A percentile compares a stretch with the other conserved stretches of the same genome.
These are phyloP conservation scores for Exutisphaerella laricina DNA, from an alignment of 2,329 filamentous ascomycete genomes.

Conservation along the genomic window DNA sequence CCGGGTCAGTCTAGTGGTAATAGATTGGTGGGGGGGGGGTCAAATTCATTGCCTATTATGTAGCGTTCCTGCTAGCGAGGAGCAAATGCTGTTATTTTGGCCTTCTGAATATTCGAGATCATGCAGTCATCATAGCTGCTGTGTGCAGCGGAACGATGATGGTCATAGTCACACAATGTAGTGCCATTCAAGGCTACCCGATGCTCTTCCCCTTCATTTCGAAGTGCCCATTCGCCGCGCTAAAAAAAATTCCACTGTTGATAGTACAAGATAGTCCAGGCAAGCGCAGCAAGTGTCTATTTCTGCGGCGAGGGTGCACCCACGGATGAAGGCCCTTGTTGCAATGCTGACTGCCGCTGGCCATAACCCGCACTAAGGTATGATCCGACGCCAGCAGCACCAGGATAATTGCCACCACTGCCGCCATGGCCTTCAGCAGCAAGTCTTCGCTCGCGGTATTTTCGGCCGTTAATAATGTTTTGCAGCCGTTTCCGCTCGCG, in stretches of 20 bases:
- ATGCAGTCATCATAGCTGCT: not conserved
- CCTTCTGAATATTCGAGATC: not conserved
- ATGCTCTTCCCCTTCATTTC: too few species aligned
- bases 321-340: not conserved
- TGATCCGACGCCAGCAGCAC: conserved; percentile 29
- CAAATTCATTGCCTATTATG: not conserved
- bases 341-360: conserved; percentile 12
- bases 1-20: too few species aligned
- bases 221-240: not conserved
- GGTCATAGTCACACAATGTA: too few species aligned
- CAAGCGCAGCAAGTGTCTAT: not conserved
- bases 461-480: conserved; percentile 38
- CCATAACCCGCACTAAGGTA: conserved; percentile 27
- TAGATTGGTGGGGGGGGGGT: too few species aligned
- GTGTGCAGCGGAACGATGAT: not conserved
- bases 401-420: conserved; percentile 33
- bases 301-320: not conserved
- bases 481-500: conserved; percentile 35
- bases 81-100: not conserved
- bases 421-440: conserved; percentile 33
- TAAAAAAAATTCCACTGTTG: conserved; percentile 1
- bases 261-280: not conserved
- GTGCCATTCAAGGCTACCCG: too few species aligned
- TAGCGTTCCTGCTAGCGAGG: not conserved
- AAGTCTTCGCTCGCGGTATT: conserved; percentile 35